Base-by-base conservation (phyloP, 2,329 filamentous ascomycete genomes). In the Aspergillus pseudotamarii region DNA sequence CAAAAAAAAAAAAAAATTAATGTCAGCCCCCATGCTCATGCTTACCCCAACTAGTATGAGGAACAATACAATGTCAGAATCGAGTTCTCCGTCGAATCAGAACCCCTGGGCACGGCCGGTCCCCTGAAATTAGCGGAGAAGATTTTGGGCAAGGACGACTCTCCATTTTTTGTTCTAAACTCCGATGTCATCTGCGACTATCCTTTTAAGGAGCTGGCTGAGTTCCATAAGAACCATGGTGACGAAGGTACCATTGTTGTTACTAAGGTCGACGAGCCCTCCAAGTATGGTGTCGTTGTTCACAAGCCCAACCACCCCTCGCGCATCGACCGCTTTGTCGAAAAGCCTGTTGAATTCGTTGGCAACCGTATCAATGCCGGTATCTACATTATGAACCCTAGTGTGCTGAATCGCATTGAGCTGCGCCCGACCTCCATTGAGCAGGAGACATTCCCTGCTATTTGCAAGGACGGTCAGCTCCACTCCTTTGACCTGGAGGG, bases 301-400 rank as follows among this genome's bases (percentile, higher is more conserved):
- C 94, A 98, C 89, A 95, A 96, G 85, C 93, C 93, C 66, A 91
- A 90, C 80, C 93, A 97, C 82, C 83, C 92, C 60, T 92, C 93
- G 54, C 89, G 92, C 77, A 98, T 99, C 80, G 95, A 99, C 82
- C 93, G 95, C 71, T 99, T 99, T 83, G 95, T 99, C 71, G 94
- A 99, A 88, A 99, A 99, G 86, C 94, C 94, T 43, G 92, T 98
- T 77, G 93, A 98, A 83, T 98, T 97, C 77, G 94, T 98, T 63
- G 94, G 94, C 74, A 98, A 98, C 87, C 91, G 94, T 69, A 98
- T 98, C 86, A 98, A 98, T 75, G 95, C 94, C 71, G 95, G 95
- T 82, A 92, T 98, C 82, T 98, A 98, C 85, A 96, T 98, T 74
- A 86, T 98, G 75, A 98, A 97, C 85, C 93, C 94, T 56, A 93